Conservation (phyloP, 371 early-diverging fungal species). For the Fennellomyces sp. region DNA sequence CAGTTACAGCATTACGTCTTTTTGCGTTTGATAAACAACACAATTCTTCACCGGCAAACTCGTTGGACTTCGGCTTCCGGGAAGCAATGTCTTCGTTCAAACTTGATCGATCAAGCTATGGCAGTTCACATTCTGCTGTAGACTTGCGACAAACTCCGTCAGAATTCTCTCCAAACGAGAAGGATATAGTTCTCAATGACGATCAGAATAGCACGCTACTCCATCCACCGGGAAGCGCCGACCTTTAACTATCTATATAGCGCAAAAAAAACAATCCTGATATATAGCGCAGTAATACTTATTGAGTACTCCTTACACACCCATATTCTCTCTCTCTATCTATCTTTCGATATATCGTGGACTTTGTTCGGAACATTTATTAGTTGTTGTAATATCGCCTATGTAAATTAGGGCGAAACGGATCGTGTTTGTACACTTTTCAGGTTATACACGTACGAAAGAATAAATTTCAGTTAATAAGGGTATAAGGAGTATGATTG, state of each 20-base stretch:
- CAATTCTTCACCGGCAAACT: conserved; percentile 44
- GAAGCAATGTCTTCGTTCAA: conserved; percentile 59
- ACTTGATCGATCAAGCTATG: conserved; percentile 11
- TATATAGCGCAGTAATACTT: not conserved
- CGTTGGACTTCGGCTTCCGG: conserved; percentile 53
- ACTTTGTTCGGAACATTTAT: not conserved
- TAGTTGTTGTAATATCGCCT: not conserved
- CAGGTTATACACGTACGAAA: not conserved
- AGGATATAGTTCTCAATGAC: conserved; percentile 26
- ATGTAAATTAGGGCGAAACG: not conserved
- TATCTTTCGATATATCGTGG: not conserved
- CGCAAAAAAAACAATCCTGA: not conserved
- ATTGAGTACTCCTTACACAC: not conserved
- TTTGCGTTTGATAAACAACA: conserved; percentile 57
- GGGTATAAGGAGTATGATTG: not conserved
- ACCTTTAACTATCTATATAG: conserved; percentile 5
- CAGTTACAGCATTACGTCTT: conserved; percentile 63
- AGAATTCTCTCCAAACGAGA: conserved; percentile 12
- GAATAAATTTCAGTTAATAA: not conserved
- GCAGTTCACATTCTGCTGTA: conserved; percentile 43
- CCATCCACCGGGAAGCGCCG: conserved; percentile 4
- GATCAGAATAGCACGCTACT: conserved; percentile 39
- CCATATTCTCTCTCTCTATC: not conserved
- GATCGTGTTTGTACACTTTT: not conserved
- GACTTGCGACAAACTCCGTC: conserved; percentile 28